Conservation (phyloP, 2,329 filamentous ascomycete species). For the Colletotrichum scovillei region DNA sequence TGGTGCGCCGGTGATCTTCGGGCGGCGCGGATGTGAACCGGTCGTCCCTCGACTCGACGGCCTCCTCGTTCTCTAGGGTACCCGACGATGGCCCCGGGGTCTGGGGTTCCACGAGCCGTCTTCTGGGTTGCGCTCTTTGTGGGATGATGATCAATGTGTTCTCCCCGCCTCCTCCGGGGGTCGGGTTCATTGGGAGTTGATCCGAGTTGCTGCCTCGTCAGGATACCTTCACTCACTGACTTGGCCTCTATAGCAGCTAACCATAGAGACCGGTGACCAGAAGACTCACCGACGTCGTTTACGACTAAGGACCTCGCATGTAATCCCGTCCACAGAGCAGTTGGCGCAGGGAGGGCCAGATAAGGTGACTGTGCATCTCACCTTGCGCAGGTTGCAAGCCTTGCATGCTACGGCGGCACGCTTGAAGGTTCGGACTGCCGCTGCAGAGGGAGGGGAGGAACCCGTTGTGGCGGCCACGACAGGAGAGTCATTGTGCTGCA, state of each 20-base stretch:
- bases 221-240: not conserved
- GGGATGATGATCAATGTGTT: conserved; percentile 16
- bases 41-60: not conserved
- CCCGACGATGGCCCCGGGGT: not conserved
- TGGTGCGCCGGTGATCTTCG: not conserved
- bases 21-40: conserved; percentile 14
- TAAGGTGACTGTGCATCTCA: conserved; percentile 39
- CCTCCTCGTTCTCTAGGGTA: not conserved
- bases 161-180: not conserved
- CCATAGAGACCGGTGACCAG: not conserved
- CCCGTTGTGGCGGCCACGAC: not conserved
- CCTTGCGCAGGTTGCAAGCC: conserved; percentile 39
- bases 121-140: conserved; percentile 4
- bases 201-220: conserved; percentile 23
- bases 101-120: conserved; percentile 7
- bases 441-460: not conserved
- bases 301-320: conserved; percentile 35
- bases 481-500: conserved; percentile 2
- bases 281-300: conserved; percentile 25
- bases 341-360: conserved; percentile 40
- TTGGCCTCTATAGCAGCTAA: too few species aligned
- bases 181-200: not conserved
- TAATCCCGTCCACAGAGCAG: conserved; percentile 37
- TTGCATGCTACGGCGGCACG: conserved; percentile 37
- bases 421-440: conserved; percentile 13